Conservation (phyloP, 208 protist species). For the Strigomonas culicis region DNA sequence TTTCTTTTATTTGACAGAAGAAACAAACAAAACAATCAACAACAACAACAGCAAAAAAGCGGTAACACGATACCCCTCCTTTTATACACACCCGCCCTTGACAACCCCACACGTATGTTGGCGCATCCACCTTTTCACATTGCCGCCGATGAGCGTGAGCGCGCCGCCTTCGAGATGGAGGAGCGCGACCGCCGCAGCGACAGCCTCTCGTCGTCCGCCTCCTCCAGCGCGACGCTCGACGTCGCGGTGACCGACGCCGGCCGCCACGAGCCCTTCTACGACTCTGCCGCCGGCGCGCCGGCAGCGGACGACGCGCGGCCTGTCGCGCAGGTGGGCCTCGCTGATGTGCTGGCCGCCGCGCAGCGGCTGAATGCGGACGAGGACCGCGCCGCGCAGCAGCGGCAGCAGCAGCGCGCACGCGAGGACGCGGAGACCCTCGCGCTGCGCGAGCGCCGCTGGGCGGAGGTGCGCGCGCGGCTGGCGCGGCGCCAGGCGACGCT, state of each 20-base stretch:
- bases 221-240: too few relatives aligned
- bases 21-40: too few relatives aligned
- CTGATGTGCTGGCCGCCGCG: conserved; percentile 18
- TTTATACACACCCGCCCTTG: too few relatives aligned
- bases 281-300: not conserved
- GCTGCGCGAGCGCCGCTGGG: conserved; percentile 28
- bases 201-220: too few relatives aligned
- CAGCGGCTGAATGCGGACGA: conserved; percentile 18
- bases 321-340: conserved; percentile 13
- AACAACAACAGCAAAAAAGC: too few relatives aligned
- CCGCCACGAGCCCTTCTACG: not conserved
- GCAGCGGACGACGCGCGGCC: not conserved
- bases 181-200: too few relatives aligned
- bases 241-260: not conserved
- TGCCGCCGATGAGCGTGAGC: too few relatives aligned
- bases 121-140: too few relatives aligned
- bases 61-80: too few relatives aligned
- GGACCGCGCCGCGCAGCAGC: conserved; percentile 9
- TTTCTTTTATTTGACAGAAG: too few relatives aligned
- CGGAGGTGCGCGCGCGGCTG: conserved; percentile 33
- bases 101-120: too few relatives aligned
- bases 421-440: conserved; percentile 17
- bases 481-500: conserved; percentile 1
- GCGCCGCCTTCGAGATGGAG: too few relatives aligned
- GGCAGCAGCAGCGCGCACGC: not conserved